Conservation (phyloP, 148 eudicot genomes). For the Vaccinium myrtillus region DNA sequence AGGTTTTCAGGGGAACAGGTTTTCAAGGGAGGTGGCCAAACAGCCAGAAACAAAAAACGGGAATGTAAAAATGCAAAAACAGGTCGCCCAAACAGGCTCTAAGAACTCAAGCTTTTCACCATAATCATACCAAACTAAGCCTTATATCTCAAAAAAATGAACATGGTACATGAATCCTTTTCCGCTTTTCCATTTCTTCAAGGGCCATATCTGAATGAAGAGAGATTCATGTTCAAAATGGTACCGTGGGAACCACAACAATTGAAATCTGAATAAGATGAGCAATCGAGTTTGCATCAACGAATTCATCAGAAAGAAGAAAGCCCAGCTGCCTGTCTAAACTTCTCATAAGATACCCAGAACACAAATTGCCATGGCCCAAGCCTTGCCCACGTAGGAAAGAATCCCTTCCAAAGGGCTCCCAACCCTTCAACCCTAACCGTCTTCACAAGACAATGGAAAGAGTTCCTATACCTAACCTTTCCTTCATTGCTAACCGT, state of each 20-base stretch:
- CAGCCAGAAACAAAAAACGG: too few species aligned
- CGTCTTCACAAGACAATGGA: constrained; percentile 80
- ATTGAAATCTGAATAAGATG: not conserved
- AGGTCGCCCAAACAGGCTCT: too few species aligned
- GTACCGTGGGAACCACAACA: not conserved
- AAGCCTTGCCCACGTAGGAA: constrained; percentile 97
- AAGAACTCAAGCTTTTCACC: not conserved
- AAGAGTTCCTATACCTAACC: constrained; percentile 55
- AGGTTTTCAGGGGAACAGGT: too few species aligned
- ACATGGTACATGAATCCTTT: not conserved
- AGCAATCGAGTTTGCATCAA: not conserved
- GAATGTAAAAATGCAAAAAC: too few species aligned
- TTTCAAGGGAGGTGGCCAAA: too few species aligned
- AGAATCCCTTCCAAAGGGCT: constrained; percentile 86
- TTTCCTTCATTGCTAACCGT: constrained; percentile 34
- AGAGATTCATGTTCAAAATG: not conserved
- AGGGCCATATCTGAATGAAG: not conserved
- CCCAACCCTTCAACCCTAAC: constrained; percentile 58
- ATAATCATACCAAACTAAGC: not conserved
- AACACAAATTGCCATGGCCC: constrained; percentile 98
- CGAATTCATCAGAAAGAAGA: constrained; percentile 57
- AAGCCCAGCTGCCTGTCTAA: constrained; percentile 65
- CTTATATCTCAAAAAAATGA: not conserved
- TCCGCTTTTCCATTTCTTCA: not conserved
- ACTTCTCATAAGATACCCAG: constrained; percentile 91